phyloP scores from a whole-genome alignment of 1,139 yeast genomes.

The Blastobotrys capitulatus region DNA sequence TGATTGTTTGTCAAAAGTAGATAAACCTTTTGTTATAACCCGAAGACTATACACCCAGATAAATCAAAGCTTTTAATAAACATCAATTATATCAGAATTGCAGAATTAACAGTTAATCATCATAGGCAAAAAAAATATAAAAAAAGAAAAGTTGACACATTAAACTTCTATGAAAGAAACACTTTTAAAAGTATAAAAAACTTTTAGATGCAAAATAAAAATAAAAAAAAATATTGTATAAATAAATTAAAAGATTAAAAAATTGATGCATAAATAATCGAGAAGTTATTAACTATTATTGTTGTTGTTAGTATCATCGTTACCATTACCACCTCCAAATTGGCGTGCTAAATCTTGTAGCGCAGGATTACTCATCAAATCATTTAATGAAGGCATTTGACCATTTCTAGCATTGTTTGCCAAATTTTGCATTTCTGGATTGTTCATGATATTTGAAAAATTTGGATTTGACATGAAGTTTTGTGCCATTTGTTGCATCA shows the following conservation, averaged over 20 bases:
- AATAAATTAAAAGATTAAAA: not conserved
- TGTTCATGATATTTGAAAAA: conserved; percentile 67
- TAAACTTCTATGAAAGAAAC: too few species aligned
- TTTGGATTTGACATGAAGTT: conserved; percentile 87
- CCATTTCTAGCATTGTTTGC: conserved; percentile 22
- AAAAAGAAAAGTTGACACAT: not conserved
- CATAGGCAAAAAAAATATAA: conserved; percentile 18
- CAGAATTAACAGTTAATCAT: conserved; percentile 24
- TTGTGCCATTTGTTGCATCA: conserved; percentile 79
- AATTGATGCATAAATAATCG: not conserved
- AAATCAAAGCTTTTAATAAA: not conserved
- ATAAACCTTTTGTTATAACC: conserved; percentile 8
- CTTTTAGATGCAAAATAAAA: not conserved
- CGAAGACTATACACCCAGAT: conserved; percentile 15
- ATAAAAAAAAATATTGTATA: not conserved
- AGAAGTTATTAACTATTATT: not conserved
- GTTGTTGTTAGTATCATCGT: not conserved
- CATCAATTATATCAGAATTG: conserved; percentile 21
- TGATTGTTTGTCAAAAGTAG: not conserved
- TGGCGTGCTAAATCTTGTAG: conserved; percentile 53
- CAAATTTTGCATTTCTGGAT: conserved; percentile 44
- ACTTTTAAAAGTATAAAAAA: too few species aligned
- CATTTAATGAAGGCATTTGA: conserved; percentile 55
- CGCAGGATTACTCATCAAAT: conserved; percentile 77
- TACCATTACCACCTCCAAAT: conserved; percentile 21